Conservation (phyloP, 768 basidiomycete genomes). For the Mycena albidolilacea region DNA sequence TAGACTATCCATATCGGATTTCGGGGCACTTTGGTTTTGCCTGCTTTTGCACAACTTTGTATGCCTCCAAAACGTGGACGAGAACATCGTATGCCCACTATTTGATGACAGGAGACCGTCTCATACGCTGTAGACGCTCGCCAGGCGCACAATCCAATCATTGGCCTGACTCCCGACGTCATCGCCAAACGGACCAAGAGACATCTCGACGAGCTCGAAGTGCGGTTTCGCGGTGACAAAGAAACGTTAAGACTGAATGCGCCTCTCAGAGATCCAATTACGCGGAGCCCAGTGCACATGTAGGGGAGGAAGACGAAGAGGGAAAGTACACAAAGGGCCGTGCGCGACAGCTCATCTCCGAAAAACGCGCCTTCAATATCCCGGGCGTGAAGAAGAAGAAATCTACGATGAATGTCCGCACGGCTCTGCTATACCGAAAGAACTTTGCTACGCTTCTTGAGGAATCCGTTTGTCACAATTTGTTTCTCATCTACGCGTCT, state of each 20-base stretch:
- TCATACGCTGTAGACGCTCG: conserved; percentile 56
- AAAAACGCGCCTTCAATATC: conserved; percentile 35
- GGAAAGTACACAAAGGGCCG: conserved; percentile 40
- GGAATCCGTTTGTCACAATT: not conserved
- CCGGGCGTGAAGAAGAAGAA: conserved; percentile 75
- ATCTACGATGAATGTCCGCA: conserved; percentile 84
- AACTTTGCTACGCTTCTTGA: conserved; percentile 80
- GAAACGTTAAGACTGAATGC: conserved; percentile 23
- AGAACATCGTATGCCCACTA: conserved; percentile 32
- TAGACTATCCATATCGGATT: too few relatives aligned
- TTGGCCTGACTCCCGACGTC: conserved; percentile 70
- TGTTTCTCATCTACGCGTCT: not conserved
- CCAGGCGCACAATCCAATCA: conserved; percentile 60
- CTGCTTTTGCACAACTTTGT: too few relatives aligned
- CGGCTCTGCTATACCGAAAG: conserved; percentile 72
- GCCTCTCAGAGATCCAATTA: conserved; percentile 80
- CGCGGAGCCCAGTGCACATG: conserved; percentile 51
- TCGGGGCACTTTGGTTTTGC: too few relatives aligned
- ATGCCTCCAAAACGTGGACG: conserved; percentile 39
- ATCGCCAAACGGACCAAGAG: conserved; percentile 82
- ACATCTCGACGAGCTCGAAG: conserved; percentile 91
- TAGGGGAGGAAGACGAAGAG: conserved; percentile 35
- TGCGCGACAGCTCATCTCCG: conserved; percentile 39
- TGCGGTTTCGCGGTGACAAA: conserved; percentile 44
- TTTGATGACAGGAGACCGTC: not conserved